phyloP scores from a whole-genome alignment of 176 grass and related monocot species.

The Lolium multiflorum region DNA sequence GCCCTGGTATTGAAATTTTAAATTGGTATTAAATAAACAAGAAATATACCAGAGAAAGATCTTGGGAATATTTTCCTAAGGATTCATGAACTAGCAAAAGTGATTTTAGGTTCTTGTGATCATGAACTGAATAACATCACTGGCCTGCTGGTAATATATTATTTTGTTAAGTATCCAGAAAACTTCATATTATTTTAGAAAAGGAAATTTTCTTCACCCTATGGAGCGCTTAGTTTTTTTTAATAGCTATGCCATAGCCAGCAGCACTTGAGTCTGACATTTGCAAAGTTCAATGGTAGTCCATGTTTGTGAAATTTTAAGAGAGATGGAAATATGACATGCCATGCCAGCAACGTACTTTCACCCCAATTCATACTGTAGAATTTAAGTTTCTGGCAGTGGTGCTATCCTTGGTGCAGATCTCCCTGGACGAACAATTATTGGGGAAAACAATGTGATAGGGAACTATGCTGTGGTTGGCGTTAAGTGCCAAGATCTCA shows the following conservation, averaged over 20 bases:
- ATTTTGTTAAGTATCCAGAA: background rate
- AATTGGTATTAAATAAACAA: background rate
- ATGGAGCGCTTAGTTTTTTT: conserved; percentile 17
- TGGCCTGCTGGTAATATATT: background rate
- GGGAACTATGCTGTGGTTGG: conserved; percentile 84
- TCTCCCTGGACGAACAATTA: conserved; percentile 67
- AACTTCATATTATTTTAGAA: background rate
- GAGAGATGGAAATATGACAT: conserved; percentile 8
- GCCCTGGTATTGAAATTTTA: background rate
- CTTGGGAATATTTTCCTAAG: background rate
- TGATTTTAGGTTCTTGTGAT: conserved; percentile 3
- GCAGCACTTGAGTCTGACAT: background rate
- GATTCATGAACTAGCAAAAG: background rate
- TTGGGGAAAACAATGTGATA: conserved; percentile 77
- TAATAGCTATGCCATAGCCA: background rate
- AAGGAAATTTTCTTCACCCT: background rate
- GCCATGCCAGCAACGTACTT: conserved; percentile 7
- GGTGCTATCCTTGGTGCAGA: conserved; percentile 93
- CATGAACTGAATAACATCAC: conserved; percentile 3
- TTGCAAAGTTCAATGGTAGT: background rate
- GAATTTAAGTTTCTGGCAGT: conserved; percentile 66
- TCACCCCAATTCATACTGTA: conserved; percentile 29
- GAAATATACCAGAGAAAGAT: background rate
- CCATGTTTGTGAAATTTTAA: background rate
- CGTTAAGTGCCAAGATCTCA: conserved; percentile 89